phyloP scores from a whole-genome alignment of 1,284 basidiomycete species.

The Pascua guehoae region DNA sequence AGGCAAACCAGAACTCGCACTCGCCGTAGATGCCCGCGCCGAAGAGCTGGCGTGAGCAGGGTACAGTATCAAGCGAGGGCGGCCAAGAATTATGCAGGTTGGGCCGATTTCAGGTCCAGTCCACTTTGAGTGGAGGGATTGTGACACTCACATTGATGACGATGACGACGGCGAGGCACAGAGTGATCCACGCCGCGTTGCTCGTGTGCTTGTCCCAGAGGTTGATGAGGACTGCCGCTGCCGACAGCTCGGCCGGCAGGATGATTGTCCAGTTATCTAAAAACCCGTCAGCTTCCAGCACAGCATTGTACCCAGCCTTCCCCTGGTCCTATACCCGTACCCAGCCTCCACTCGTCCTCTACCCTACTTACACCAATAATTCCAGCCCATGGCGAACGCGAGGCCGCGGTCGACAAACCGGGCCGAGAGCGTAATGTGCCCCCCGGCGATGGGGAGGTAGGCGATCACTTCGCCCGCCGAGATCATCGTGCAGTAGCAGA shows the following conservation, averaged over 20 bases:
- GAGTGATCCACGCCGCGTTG: conserved; percentile 50
- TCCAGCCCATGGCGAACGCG: conserved; percentile 31
- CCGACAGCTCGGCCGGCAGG: conserved; percentile 72
- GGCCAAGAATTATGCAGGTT: too few relatives aligned
- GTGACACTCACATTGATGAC: conserved; percentile 41
- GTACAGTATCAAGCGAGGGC: too few relatives aligned
- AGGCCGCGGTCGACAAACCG: conserved; percentile 35
- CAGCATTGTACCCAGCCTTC: too few relatives aligned
- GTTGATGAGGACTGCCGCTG: conserved; percentile 70
- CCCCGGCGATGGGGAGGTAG: conserved; percentile 36
- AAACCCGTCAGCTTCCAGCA: too few relatives aligned
- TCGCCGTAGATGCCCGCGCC: conserved; percentile 67
- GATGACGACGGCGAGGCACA: conserved; percentile 3
- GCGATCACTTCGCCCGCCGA: conserved; percentile 45
- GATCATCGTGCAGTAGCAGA: conserved; percentile 12
- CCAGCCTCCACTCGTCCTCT: too few relatives aligned
- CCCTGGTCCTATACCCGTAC: too few relatives aligned
- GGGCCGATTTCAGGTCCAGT: too few relatives aligned
- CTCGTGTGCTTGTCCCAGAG: conserved; percentile 61
- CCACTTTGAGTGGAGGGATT: background rate
- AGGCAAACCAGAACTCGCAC: conserved; percentile 47
- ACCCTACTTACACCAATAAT: conserved; percentile 50
- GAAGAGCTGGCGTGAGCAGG: conserved; percentile 58
- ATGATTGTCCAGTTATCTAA: conserved; percentile 54
- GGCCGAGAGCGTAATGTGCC: conserved; percentile 38